phyloP scores from a whole-genome alignment of 805 yeast genomes.

The Kazachstania bromeliacearum region DNA sequence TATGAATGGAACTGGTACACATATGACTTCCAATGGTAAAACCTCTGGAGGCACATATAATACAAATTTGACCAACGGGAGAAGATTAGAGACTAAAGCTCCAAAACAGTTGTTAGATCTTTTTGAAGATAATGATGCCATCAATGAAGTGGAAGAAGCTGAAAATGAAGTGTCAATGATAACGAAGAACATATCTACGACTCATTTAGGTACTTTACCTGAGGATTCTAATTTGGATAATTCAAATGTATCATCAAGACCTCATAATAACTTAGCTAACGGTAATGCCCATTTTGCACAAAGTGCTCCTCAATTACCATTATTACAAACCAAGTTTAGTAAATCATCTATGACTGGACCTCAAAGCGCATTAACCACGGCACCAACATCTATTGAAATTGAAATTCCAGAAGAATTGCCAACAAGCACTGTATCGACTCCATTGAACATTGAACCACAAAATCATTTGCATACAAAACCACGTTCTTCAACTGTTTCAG shows the following conservation, averaged over 20 bases:
- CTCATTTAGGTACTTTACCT: slow-evolving; percentile 10
- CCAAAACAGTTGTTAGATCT: slow-evolving; percentile 66
- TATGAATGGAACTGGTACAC: slow-evolving; percentile 24
- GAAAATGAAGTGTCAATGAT: slow-evolving; percentile 16
- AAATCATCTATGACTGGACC: slow-evolving; percentile 17
- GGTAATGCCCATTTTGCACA: slow-evolving; percentile 17
- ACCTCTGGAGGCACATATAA: slow-evolving; percentile 13
- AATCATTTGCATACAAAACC: slow-evolving; percentile 20
- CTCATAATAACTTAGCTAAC: slow-evolving; percentile 14
- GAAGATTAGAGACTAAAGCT: slow-evolving; percentile 31
- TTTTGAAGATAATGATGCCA: slow-evolving; percentile 45
- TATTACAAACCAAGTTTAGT: slow-evolving; percentile 22
- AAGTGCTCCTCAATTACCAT: slow-evolving; percentile 24
- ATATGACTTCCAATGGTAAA: slow-evolving; percentile 13
- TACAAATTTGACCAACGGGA: slow-evolving; percentile 25
- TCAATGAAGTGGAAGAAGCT: slow-evolving; percentile 14
- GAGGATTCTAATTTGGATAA: slow-evolving; percentile 7
- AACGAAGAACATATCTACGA: slow-evolving; percentile 9
- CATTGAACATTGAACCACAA: slow-evolving; percentile 2
- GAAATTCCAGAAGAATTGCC: slow-evolving; percentile 52
- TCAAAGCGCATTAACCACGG: slow-evolving; percentile 30
- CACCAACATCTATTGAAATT: slow-evolving; percentile 49
- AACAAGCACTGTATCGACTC: slow-evolving; percentile 14
- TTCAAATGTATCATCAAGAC: slow-evolving; percentile 4
- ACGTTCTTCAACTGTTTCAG: slow-evolving; percentile 28